These are phyloP conservation scores for Nakaseomyces uthaithaninus DNA, from an alignment of 1,139 yeast genomes.

Conservation along the genomic window DNA sequence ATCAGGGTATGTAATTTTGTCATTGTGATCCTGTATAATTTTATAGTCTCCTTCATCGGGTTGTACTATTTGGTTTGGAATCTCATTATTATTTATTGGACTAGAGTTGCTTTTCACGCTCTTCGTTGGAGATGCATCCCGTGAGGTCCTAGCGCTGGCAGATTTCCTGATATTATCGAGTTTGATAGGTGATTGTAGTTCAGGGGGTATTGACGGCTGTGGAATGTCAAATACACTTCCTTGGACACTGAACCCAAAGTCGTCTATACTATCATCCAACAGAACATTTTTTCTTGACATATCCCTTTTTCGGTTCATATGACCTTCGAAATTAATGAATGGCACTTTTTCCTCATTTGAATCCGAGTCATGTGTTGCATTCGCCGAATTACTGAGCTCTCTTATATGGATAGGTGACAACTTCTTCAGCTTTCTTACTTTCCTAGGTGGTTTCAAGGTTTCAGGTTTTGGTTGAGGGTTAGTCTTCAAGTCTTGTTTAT, in stretches of 20 bases:
- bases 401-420: slow-evolving; percentile 12
- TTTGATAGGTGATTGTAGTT: slow-evolving; percentile 4
- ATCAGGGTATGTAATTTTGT: not conserved
- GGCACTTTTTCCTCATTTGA: slow-evolving; percentile 14
- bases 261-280: slow-evolving; percentile 29
- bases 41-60: too few species aligned
- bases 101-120: not conserved
- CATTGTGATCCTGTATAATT: not conserved
- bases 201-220: slow-evolving; percentile 4
- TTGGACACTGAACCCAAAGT: slow-evolving; percentile 26
- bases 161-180: not conserved
- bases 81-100: not conserved
- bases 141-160: not conserved
- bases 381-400: slow-evolving; percentile 9
- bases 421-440: slow-evolving; percentile 16
- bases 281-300: slow-evolving; percentile 20
- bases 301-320: slow-evolving; percentile 17
- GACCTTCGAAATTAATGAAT: slow-evolving; percentile 19
- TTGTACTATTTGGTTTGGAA: too few species aligned
- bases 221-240: slow-evolving; percentile 29
- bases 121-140: not conserved
- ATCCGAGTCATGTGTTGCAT: slow-evolving; percentile 6
- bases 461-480: not conserved
- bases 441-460: slow-evolving; percentile 7
- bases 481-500: not conserved